Evolutionary conservation across 805 yeast species (phyloP), one percentile per base, ranked within the genome.

Genomic region (Hanseniaspora meyeri): DNA sequence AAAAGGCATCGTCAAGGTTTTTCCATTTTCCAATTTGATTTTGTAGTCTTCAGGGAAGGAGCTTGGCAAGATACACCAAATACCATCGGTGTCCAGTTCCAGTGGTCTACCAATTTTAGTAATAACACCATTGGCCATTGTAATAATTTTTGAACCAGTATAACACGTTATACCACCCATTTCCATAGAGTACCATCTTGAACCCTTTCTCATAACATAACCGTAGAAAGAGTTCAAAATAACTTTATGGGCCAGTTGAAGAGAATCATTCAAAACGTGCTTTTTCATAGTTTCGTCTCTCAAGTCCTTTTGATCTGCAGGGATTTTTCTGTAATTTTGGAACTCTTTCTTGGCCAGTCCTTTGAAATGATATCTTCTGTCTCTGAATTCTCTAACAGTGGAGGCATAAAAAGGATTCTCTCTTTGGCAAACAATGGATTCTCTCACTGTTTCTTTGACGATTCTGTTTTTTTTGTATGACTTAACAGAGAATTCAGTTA

Each of bases 101-200:
- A 93, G 73, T 0, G 98, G 98, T 62, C 97, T 77, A 1, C 99
- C 99, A 4, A 95, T 72, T 63, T 96, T 74, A 67, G 91, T 97
- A 14, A 93, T 96, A 58, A 93, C 72, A 0, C 85, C 72, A 60
- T 97, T 76, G 0, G 99, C 99, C 93, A 91, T 86, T 70, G 95
- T 97, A 73, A 93, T 93, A 63, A 93, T 93, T 0, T 95, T 88
- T 0, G 98, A 96, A 54, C 99, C 99, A 0, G 98, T 93, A 50
- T 90, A 75, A 76, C 98, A 95, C 0, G 99, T 93, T 19, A 93
- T 93, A 60, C 99, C 99, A 0, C 98, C 99, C 98, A 95, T 93
- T 69, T 93, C 98, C 93, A 93, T 89, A 0, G 98, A 93, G 65
- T 90, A 93, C 99, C 99, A 93, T 59, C 99, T 77, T 0, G 98